These are phyloP conservation scores for Pseudogymnoascus sp. DNA, from an alignment of 2,329 filamentous ascomycete species.

Conservation along the genomic window DNA sequence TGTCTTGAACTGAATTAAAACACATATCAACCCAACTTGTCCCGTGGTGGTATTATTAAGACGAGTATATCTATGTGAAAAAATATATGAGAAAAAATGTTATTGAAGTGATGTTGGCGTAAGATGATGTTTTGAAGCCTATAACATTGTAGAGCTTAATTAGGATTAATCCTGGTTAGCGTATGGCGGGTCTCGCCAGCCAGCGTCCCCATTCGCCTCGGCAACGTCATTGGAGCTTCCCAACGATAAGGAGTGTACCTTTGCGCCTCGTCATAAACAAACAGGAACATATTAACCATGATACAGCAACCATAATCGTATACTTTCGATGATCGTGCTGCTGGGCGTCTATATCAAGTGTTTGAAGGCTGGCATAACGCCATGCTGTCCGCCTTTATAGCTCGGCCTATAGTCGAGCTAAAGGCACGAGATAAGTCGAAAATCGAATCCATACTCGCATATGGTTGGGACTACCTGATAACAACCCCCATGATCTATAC, in stretches of 20 bases:
- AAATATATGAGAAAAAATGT: neutral
- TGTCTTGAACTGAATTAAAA: no score
- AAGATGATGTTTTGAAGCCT: neutral
- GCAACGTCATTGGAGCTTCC: slow-evolving; percentile 3
- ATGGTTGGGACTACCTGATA: slow-evolving; percentile 48
- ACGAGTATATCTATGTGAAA: neutral
- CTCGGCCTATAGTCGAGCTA: slow-evolving; percentile 94
- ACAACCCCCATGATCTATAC: neutral
- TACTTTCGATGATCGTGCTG: neutral
- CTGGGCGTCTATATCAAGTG: neutral
- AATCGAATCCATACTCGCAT: slow-evolving; percentile 90
- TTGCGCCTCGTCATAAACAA: neutral
- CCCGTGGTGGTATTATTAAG: neutral
- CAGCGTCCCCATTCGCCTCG: neutral
- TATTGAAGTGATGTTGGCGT: neutral
- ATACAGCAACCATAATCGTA: neutral
- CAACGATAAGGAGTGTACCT: slow-evolving; percentile 4
- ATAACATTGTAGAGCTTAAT: neutral
- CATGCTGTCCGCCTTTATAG: slow-evolving; percentile 97
- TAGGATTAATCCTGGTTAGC: neutral
- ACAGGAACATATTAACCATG: neutral
- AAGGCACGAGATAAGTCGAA: slow-evolving; percentile 90
- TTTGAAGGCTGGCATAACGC: slow-evolving; percentile 25
- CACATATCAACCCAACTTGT: neutral
- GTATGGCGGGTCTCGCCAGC: neutral